These are phyloP conservation scores for Epichloe uncinata DNA, from an alignment of 2,329 filamentous ascomycete species.

Conservation along the genomic window DNA sequence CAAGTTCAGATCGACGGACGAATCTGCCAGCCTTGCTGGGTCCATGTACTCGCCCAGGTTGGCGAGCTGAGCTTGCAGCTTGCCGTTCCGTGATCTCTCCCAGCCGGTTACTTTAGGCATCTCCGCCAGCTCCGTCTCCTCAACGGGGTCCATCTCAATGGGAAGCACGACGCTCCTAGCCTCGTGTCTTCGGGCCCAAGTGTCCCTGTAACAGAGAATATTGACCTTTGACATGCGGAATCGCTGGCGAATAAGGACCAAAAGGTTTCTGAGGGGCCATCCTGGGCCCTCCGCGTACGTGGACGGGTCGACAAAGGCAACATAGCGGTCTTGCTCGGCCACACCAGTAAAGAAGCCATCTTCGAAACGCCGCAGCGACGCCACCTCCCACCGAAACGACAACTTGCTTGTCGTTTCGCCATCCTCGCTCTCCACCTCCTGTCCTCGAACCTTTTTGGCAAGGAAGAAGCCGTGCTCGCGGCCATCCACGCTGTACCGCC, in stretches of 20 bases:
- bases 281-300: constrained; percentile 79
- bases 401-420: constrained; percentile 35
- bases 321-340: constrained; percentile 59
- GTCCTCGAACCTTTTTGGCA: constrained; percentile 55
- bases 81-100: constrained; percentile 72
- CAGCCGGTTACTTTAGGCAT: constrained; percentile 92
- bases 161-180: constrained; percentile 69
- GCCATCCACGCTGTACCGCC: constrained; percentile 68
- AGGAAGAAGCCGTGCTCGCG: constrained; percentile 92
- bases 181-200: constrained; percentile 62
- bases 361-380: constrained; percentile 65
- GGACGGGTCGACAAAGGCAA: constrained; percentile 85
- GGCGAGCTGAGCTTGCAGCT: constrained; percentile 63
- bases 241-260: constrained; percentile 71
- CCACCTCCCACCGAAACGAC: constrained; percentile 65
- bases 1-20: constrained; percentile 88
- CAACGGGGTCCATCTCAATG: constrained; percentile 40
- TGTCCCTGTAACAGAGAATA: constrained; percentile 82
- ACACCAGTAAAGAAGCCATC: constrained; percentile 71
- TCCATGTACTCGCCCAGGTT: constrained; percentile 92
- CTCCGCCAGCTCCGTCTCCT: constrained; percentile 29
- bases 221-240: constrained; percentile 68
- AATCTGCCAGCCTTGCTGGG: constrained; percentile 72
- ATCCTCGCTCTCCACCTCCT: constrained; percentile 31
- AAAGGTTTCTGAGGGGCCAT: constrained; percentile 83